Base-by-base conservation (phyloP, 2,329 filamentous ascomycete genomes). In the Metarhizium robertsii region DNA sequence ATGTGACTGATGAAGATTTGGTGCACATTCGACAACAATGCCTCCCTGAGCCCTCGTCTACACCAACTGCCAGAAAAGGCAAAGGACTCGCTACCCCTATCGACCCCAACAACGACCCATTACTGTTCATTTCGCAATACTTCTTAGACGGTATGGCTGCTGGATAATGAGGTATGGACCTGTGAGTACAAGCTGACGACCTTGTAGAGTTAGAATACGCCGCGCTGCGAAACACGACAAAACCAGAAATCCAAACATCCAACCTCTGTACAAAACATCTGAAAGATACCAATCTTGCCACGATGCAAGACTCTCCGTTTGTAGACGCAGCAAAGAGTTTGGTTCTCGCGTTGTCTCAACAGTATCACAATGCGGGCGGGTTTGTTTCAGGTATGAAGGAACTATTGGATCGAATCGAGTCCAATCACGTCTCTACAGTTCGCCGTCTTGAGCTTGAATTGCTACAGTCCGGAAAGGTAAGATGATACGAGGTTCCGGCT, bases 361-460 rank as follows among this genome's bases (percentile, higher is more conserved):
- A 62, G 2, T 77, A 73, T 53, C 55, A 61, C 7, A 61, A 69
- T 16, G 64, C 61, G 0, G 61, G 66, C 5, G 60, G 58, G 2
- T 66, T 79, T 30, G 53, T 62, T 6, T 56, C 60, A 4, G 66
- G 66, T 36, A 62, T 80, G 32, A 58, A 64, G 36, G 61, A 62
- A 3, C 64, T 80, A 5, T 59, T 67, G 29, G 65, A 68, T 43
- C 69, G 66, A 14, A 64, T 76, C 52, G 63, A 62, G 34, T 64
- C 61, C n/a, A 71, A 71, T 8, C 64, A 62, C 46, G 67, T 76
- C 20, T 63, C 60, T 14, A 77, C 73, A 16, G 67, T 74, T 18
- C 73, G 79, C 14, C 73, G 72, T 49, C 65, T 79, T 1, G 79
- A 83, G 63, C 64, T 83, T 18, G 76, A 80, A 56, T 61, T 81